These are phyloP conservation scores for Lachnellula occidentalis DNA, from an alignment of 2,329 filamentous ascomycete genomes.

Conservation along the genomic window DNA sequence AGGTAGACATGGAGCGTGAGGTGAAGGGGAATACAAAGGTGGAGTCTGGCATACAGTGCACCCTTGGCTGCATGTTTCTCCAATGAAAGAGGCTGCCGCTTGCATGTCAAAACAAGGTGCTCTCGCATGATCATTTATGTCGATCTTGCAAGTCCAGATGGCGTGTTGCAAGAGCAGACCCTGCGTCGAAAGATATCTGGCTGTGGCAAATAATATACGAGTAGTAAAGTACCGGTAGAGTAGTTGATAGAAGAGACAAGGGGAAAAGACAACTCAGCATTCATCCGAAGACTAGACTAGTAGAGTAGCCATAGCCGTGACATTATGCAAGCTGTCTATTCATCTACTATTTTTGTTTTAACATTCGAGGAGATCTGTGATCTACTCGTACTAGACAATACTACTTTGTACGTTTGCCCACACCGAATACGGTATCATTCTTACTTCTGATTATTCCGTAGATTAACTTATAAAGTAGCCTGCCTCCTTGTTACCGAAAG, in stretches of 20 bases:
- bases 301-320: not conserved
- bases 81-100: not conserved
- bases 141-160: conserved; percentile 23
- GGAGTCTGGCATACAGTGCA: not conserved
- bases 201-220: too few species aligned
- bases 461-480: too few species aligned
- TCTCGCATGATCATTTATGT: conserved; percentile 27
- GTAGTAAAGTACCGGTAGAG: too few species aligned
- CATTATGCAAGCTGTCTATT: not conserved
- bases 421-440: too few species aligned
- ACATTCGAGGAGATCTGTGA: not conserved
- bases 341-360: too few species aligned
- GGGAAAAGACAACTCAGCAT: too few species aligned
- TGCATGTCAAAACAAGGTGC: conserved; percentile 18
- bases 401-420: too few species aligned
- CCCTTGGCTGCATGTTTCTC: not conserved
- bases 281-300: too few species aligned
- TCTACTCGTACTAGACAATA: not conserved
- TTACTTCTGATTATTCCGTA: too few species aligned
- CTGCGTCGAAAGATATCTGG: too few species aligned
- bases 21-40: not conserved
- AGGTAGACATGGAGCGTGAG: not conserved
- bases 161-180: conserved; percentile 9
- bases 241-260: too few species aligned
- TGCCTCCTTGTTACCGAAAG: not conserved